A percentile compares a stretch with the other conserved stretches of the same genome.
Evolutionary conservation across 169 alveolate species (phyloP).

Genomic region (Eimeria brunetti): DNA sequence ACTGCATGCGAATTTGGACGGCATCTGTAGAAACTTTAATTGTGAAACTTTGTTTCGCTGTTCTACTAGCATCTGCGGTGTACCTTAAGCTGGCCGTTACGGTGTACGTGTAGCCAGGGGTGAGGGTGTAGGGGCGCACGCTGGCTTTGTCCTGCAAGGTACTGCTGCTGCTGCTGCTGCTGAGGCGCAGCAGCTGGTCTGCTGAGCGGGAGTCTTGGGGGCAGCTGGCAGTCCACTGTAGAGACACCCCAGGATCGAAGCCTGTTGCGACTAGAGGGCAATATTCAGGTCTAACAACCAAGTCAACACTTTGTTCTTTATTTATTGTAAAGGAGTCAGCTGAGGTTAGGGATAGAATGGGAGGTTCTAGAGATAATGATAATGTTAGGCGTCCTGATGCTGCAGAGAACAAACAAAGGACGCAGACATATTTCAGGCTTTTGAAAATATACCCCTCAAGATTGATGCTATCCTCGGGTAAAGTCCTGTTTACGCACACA

Average conservation of each 20-base stretch:
- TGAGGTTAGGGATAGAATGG: neutral
- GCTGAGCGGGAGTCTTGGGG: conserved; percentile 55
- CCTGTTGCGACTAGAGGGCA: conserved; percentile 36
- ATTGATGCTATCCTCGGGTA: too few species aligned
- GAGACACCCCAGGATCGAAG: conserved; percentile 25
- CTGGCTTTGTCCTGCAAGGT: neutral
- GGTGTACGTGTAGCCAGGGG: conserved; percentile 41
- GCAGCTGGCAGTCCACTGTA: conserved; percentile 59
- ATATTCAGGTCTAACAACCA: conserved; percentile 29
- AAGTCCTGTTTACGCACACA: neutral
- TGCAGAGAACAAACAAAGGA: neutral
- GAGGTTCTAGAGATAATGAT: conserved; percentile 37
- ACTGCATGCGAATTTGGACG: conserved; percentile 20
- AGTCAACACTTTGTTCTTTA: conserved; percentile 8
- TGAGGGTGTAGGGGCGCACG: conserved; percentile 45
- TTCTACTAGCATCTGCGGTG: conserved; percentile 12
- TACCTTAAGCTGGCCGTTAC: conserved; percentile 9
- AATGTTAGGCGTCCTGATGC: neutral
- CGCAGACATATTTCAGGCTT: too few species aligned
- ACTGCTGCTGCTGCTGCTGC: neutral
- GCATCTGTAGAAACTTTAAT: conserved; percentile 11
- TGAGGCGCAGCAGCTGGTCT: conserved; percentile 60
- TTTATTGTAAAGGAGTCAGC: neutral
- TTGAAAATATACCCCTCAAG: too few species aligned
- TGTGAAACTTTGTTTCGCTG: neutral